Conservation (phyloP, 2,329 filamentous ascomycete genomes). For the Fusarium sp. region DNA sequence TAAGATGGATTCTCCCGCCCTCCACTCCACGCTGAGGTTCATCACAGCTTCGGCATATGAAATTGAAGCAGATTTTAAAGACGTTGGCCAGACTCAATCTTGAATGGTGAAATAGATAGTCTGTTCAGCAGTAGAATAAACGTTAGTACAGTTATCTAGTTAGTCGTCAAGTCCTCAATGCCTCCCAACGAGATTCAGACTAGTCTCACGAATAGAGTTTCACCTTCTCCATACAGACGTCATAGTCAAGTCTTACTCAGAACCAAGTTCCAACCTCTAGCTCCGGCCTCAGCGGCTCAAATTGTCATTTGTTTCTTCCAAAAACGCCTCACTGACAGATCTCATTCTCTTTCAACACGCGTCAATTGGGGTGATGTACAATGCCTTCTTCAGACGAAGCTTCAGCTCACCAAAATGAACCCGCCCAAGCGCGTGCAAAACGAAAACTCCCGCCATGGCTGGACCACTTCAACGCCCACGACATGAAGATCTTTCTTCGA, state of each 20-base stretch:
- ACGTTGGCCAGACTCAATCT: too few relatives aligned
- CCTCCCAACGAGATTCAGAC: neutral
- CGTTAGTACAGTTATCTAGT: rapidly evolving
- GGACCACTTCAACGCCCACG: constrained; percentile 57
- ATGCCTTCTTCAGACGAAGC: constrained; percentile 7
- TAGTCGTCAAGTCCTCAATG: neutral
- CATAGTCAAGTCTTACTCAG: neutral
- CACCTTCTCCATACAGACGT: neutral
- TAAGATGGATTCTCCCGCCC: neutral
- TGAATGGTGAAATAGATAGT: too few relatives aligned
- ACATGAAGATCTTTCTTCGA: constrained; percentile 57
- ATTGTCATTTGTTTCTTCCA: neutral
- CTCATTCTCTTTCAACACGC: rapidly evolving
- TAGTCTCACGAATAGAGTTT: constrained; percentile 1
- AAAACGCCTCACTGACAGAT: too few relatives aligned
- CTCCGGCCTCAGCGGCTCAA: neutral
- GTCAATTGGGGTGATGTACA: neutral
- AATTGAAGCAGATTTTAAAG: too few relatives aligned
- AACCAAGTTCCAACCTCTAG: neutral
- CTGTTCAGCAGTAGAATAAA: neutral
- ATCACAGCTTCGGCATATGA: neutral
- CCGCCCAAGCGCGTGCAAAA: neutral
- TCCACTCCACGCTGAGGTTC: neutral
- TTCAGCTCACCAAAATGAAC: neutral
- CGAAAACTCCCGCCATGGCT: constrained; percentile 46